Evolutionary conservation across 495 filamentous ascomycete genomes (phyloP).

Genomic region (Annulohypoxylon moriforme): DNA sequence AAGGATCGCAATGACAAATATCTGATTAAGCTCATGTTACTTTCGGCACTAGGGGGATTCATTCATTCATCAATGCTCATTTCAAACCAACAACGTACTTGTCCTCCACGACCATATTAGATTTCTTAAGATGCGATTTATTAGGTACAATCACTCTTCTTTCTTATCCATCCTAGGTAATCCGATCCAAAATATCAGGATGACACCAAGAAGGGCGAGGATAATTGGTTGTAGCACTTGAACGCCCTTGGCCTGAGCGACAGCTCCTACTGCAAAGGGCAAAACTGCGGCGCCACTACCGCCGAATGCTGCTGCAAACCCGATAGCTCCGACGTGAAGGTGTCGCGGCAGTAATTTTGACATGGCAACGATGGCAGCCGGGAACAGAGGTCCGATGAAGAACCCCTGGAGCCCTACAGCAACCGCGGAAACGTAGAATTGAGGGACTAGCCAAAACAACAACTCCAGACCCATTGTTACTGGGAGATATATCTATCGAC

Average conservation of each 20-base stretch:
- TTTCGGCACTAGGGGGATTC: background rate
- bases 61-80: background rate
- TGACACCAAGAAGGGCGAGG: constrained; percentile 71
- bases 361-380: constrained; percentile 80
- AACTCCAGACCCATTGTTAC: constrained; percentile 76
- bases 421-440: constrained; percentile 76
- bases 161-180: constrained; percentile 45
- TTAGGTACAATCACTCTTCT: constrained; percentile 26
- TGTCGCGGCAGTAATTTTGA: constrained; percentile 83
- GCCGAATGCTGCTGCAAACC: constrained; percentile 85
- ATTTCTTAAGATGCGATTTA: background rate
- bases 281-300: constrained; percentile 82
- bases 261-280: constrained; percentile 85
- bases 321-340: constrained; percentile 83
- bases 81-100: background rate
- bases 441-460: constrained; percentile 85
- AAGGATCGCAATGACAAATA: background rate
- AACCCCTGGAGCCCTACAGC: constrained; percentile 81
- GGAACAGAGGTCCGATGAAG: constrained; percentile 84
- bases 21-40: background rate
- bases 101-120: background rate
- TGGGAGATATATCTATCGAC: constrained; percentile 64
- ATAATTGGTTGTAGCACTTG: constrained; percentile 81
- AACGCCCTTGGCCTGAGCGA: constrained; percentile 84
- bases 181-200: constrained; percentile 66